phyloP scores from a whole-genome alignment of 2,329 filamentous ascomycete genomes.

The Thelonectria discophora region DNA sequence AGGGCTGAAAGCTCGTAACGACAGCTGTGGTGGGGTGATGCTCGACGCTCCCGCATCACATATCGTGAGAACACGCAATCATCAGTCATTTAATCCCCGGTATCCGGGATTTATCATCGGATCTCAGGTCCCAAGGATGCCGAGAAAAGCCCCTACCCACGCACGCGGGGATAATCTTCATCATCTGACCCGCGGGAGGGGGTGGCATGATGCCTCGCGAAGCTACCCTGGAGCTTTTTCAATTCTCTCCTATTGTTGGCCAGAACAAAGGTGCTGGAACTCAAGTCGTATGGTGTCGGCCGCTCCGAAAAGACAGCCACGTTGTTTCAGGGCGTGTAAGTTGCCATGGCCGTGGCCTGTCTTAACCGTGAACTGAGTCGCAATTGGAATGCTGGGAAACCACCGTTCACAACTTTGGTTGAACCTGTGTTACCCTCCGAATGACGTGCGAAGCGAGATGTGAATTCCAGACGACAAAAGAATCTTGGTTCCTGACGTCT shows the following conservation, averaged over 20 bases:
- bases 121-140: conserved; percentile 8
- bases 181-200: conserved; percentile 30
- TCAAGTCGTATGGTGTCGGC: conserved; percentile 12
- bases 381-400: conserved; percentile 37
- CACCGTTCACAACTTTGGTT: too few species aligned
- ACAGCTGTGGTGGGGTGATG: conserved; percentile 31
- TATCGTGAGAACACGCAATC: conserved; percentile 33
- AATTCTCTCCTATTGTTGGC: not conserved
- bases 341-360: conserved; percentile 15
- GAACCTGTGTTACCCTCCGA: not conserved
- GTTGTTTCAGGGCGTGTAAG: conserved; percentile 20
- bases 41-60: conserved; percentile 15
- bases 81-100: conserved; percentile 19
- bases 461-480: not conserved
- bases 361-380: conserved; percentile 17
- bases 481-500: conserved; percentile 7
- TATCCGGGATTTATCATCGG: conserved; percentile 19
- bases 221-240: conserved; percentile 18
- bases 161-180: conserved; percentile 25
- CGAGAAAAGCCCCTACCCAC: conserved; percentile 6
- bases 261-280: conserved; percentile 15
- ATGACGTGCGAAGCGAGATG: conserved; percentile 11
- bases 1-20: conserved; percentile 11
- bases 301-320: conserved; percentile 20
- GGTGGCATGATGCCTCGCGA: conserved; percentile 33